Percentiles rank a stretch among this genome's conserved stretches.
These are phyloP conservation scores for Zoysia matrella DNA, from an alignment of 202 grass and related monocot species.

Conservation along the genomic window DNA sequence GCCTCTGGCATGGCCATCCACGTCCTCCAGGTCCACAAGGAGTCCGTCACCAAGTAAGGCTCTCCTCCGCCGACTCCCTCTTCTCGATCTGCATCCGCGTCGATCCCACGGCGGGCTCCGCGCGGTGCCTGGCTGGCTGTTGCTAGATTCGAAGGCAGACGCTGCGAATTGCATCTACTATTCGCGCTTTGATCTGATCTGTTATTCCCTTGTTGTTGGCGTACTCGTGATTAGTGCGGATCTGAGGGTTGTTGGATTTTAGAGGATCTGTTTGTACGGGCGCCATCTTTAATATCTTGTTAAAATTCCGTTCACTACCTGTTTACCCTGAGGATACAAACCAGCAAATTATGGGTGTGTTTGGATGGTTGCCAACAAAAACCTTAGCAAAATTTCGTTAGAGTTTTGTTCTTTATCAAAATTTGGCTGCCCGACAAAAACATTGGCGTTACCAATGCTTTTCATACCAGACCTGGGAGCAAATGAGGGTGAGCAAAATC, in stretches of 20 bases:
- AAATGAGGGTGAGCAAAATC: too few relatives aligned
- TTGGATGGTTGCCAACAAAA: too few relatives aligned
- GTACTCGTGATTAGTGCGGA: neutral
- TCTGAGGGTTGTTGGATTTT: neutral
- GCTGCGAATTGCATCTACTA: neutral
- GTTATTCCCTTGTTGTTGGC: neutral
- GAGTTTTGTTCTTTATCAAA: too few relatives aligned
- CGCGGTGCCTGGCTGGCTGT: neutral
- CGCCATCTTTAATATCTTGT: neutral
- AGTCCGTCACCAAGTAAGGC: slow-evolving; percentile 84
- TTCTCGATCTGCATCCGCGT: slow-evolving; percentile 35
- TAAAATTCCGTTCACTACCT: neutral
- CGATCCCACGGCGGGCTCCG: neutral
- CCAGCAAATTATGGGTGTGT: neutral
- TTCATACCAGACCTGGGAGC: too few relatives aligned
- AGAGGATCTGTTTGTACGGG: neutral
- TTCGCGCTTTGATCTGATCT: slow-evolving; percentile 3
- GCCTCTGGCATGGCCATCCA: slow-evolving; percentile 97
- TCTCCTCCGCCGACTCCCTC: neutral
- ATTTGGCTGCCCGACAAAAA: too few relatives aligned
- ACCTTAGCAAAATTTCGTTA: too few relatives aligned
- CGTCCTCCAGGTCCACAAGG: slow-evolving; percentile 98
- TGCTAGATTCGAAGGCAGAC: slow-evolving; percentile 13
- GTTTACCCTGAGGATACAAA: neutral
- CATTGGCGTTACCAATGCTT: too few relatives aligned